Percentiles rank a stretch among this genome's conserved stretches.
phyloP scores from a whole-genome alignment of 2,329 filamentous ascomycete species.

The Westerdykella ornata region DNA sequence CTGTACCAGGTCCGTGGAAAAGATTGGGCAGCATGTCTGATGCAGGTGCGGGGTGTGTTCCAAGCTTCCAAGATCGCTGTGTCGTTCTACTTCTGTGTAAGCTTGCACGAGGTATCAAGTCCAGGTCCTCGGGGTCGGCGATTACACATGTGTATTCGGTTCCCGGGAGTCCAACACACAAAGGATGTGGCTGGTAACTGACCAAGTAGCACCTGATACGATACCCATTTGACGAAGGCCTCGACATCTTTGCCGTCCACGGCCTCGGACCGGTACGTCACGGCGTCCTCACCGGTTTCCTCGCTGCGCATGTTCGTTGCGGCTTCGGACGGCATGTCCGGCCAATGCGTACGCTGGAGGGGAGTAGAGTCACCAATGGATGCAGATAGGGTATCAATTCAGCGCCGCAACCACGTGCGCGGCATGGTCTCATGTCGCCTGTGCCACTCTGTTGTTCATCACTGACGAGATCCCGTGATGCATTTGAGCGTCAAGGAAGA shows the following conservation, averaged over 20 bases:
- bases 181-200: no score
- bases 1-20: no score
- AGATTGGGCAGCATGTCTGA: no score
- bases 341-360: slow-evolving; percentile 44
- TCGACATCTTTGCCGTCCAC: slow-evolving; percentile 56
- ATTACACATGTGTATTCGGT: no score
- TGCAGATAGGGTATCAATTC: slow-evolving; percentile 53
- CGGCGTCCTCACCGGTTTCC: slow-evolving; percentile 52
- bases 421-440: slow-evolving; percentile 50
- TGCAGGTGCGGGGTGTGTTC: no score
- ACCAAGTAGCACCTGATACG: no score
- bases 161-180: no score
- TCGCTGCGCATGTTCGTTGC: slow-evolving; percentile 47
- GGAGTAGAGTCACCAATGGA: slow-evolving; percentile 48
- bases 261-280: slow-evolving; percentile 54
- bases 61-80: no score
- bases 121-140: no score
- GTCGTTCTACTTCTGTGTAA: no score
- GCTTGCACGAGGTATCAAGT: no score
- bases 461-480: slow-evolving; percentile 53
- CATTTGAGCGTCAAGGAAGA: slow-evolving; percentile 51
- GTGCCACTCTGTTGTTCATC: slow-evolving; percentile 48
- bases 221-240: slow-evolving; percentile 55
- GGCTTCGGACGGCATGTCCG: slow-evolving; percentile 45
- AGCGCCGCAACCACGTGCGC: slow-evolving; percentile 53